phyloP scores from a whole-genome alignment of 2,329 filamentous ascomycete species.

The Pseudogymnoascus sp. region DNA sequence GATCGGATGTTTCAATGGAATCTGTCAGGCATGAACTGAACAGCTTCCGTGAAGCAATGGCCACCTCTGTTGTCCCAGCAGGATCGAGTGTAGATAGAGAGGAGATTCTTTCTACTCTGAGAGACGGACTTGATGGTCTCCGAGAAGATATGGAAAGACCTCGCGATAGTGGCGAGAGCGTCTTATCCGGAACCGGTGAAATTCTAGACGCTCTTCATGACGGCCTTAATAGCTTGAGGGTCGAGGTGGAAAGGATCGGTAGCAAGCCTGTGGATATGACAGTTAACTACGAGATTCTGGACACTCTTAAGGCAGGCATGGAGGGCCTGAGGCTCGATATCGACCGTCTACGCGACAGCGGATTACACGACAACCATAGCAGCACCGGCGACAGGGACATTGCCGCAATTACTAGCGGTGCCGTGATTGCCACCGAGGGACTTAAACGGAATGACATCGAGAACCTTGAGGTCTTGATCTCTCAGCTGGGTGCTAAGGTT shows the following conservation, averaged over 20 bases:
- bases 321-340: slow-evolving; percentile 70
- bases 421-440: slow-evolving; percentile 43
- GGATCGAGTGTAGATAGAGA: slow-evolving; percentile 45
- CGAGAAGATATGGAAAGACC: slow-evolving; percentile 60
- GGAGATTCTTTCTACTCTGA: slow-evolving; percentile 57
- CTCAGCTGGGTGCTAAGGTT: slow-evolving; percentile 75
- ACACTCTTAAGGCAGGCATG: slow-evolving; percentile 77
- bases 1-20: slow-evolving; percentile 48
- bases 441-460: slow-evolving; percentile 69
- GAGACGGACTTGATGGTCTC: slow-evolving; percentile 65
- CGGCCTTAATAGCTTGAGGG: slow-evolving; percentile 68
- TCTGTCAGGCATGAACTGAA: slow-evolving; percentile 43
- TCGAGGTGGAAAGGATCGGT: slow-evolving; percentile 67
- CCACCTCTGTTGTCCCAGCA: slow-evolving; percentile 41
- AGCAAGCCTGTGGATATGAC: slow-evolving; percentile 77
- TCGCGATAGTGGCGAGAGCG: slow-evolving; percentile 24
- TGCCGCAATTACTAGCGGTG: slow-evolving; percentile 42
- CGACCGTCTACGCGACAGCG: slow-evolving; percentile 60
- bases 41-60: slow-evolving; percentile 49
- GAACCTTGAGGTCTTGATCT: slow-evolving; percentile 75
- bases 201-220: slow-evolving; percentile 86
- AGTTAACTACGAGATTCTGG: slow-evolving; percentile 80
- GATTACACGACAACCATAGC: slow-evolving; percentile 23
- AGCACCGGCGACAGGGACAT: slow-evolving; percentile 42
- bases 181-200: slow-evolving; percentile 62